These are phyloP conservation scores for Pseudonitzschia pungens DNA, from an alignment of 108 stramenopile genomes.

Conservation along the genomic window DNA sequence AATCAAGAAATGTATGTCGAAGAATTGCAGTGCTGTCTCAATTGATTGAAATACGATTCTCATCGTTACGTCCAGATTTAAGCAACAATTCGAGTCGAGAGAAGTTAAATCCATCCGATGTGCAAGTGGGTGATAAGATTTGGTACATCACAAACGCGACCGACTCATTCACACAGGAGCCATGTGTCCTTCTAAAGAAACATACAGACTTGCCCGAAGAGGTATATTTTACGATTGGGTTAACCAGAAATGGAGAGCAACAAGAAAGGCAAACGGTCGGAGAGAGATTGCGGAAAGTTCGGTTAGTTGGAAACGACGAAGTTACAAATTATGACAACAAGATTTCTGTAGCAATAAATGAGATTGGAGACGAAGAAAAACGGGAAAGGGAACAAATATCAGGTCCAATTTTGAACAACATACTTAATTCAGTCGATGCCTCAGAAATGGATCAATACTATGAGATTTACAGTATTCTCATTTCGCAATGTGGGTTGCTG, in stretches of 20 bases:
- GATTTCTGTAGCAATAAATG: conserved; percentile 1
- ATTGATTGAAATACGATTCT: conserved; percentile 27
- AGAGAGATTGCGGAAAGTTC: conserved; percentile 40
- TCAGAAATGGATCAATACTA: conserved; percentile 24
- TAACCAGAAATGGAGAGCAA: conserved; percentile 25
- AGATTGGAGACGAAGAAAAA: conserved; percentile 13
- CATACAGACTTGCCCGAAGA: conserved; percentile 70
- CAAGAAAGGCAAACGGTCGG: conserved; percentile 72
- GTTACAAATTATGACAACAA: neutral
- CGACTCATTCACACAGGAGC: conserved; percentile 39
- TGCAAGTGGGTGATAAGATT: conserved; percentile 53
- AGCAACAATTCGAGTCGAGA: neutral
- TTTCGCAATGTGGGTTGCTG: conserved; percentile 60
- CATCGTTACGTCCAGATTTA: conserved; percentile 8
- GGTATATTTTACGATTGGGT: conserved; percentile 66
- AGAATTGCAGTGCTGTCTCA: conserved; percentile 32
- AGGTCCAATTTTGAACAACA: conserved; percentile 34
- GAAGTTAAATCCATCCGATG: conserved; percentile 6
- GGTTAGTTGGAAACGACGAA: neutral
- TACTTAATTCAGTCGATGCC: conserved; percentile 36
- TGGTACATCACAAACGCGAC: conserved; percentile 63
- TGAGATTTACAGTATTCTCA: conserved; percentile 56
- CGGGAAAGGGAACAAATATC: conserved; percentile 29
- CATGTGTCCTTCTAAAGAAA: conserved; percentile 55
- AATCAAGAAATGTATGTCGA: conserved; percentile 11